Base-by-base conservation (phyloP, 169 alveolate genomes). In the Cryptosporidium tyzzeri region DNA sequence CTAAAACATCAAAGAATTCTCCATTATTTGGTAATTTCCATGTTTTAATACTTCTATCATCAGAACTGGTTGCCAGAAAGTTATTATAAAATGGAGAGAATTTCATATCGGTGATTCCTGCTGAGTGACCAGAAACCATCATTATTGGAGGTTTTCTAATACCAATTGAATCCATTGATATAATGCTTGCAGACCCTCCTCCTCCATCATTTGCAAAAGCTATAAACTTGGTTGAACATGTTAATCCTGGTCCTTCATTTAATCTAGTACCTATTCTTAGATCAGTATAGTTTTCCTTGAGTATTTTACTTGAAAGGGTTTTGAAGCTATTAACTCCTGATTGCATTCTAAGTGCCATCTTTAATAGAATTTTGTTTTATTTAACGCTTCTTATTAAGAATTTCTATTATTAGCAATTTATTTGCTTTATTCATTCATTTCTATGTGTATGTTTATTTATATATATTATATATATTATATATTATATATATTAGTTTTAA, bases 171-270 rank as follows among this genome's bases (percentile, higher is more conserved):
- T 67, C 74, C 21, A 80, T 61, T 80, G 89, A 61, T 62, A 80
- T 62, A 45, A 80, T 48, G 41, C 80, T 80, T 14, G 69, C 89
- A 29, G 80, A 80, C 21, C 89, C 89, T 29, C 89, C 89, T 10
- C 89, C 89, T n/a, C 89, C 89, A 80, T 80, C 89, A 65, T 80
- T 80, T 80, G 89, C 89, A 80, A 14, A 80, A 21, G 89, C 89
- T 16, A 80, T 44, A 9, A 80, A 80, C 3, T 80, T 80, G 41
- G 61, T 16, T 8, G 89, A 80, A 39, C 89, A 80, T 61, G 89
- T 65, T 62, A 80, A 26, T 37, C 89, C 89, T 5, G 65, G 35
- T 3, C 89, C 65, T 44, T 80, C 89, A 44, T 59, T 80, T 45
- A 80, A 12, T 80, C 89, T 62, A 12, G 89, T 80, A 23, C 89